Conservation (phyloP, 371 early-diverging fungal genomes). For the Lichtheimia corymbifera region DNA sequence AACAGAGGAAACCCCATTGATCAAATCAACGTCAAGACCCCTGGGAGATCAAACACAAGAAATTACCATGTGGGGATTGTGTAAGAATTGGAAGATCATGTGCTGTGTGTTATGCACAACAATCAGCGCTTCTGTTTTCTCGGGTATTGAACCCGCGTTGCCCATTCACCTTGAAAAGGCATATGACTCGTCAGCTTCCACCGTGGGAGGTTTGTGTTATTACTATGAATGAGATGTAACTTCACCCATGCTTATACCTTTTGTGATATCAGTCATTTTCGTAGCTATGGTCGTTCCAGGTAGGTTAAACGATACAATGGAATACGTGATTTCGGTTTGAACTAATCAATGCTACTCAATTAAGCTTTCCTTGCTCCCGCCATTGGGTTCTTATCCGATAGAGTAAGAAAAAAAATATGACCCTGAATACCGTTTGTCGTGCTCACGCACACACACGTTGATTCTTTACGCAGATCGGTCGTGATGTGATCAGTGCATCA, state of each 20-base stretch:
- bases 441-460: neutral
- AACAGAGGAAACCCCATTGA: constrained; percentile 9
- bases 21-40: neutral
- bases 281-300: constrained; percentile 65
- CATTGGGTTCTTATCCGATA: constrained; percentile 64
- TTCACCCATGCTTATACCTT: neutral
- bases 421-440: neutral
- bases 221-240: no score
- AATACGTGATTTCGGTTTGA: neutral
- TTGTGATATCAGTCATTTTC: constrained; percentile 42
- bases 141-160: constrained; percentile 66
- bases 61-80: constrained; percentile 50
- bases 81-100: constrained; percentile 57
- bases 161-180: constrained; percentile 56
- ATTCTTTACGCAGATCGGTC: constrained; percentile 34
- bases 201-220: constrained; percentile 45
- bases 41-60: constrained; percentile 12
- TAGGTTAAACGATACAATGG: neutral
- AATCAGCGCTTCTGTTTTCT: constrained; percentile 61
- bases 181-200: constrained; percentile 46
- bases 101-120: constrained; percentile 54
- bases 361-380: constrained; percentile 54
- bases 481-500: constrained; percentile 46
- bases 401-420: constrained; percentile 18
- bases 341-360: neutral